Percentiles rank a stretch among this genome's conserved stretches.
Conservation (phyloP, 2,329 filamentous ascomycete species). For the Gremmenia infestans region DNA sequence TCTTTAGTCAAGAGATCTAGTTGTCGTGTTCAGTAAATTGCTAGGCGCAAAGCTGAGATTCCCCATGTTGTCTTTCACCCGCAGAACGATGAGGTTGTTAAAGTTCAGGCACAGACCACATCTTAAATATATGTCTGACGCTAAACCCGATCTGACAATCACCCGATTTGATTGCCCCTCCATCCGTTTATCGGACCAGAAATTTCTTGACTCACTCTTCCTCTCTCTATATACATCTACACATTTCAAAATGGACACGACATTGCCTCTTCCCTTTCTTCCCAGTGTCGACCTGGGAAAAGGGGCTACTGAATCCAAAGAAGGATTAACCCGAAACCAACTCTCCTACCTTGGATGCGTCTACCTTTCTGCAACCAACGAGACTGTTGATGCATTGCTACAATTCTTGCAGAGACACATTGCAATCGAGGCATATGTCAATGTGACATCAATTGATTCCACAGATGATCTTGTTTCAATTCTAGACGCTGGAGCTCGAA, state of each 20-base stretch:
- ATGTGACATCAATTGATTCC: conserved; percentile 65
- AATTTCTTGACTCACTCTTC: conserved; percentile 11
- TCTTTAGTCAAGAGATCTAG: background rate
- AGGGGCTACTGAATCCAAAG: conserved; percentile 43
- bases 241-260: conserved; percentile 52
- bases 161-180: conserved; percentile 15
- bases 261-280: conserved; percentile 58
- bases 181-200: conserved; percentile 14
- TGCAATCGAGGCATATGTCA: conserved; percentile 64
- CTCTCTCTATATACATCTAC: conserved; percentile 6
- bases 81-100: background rate
- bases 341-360: conserved; percentile 54
- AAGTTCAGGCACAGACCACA: background rate
- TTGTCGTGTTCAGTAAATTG: background rate
- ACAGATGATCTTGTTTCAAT: conserved; percentile 72
- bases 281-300: conserved; percentile 51
- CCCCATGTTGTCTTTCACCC: background rate
- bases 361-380: conserved; percentile 47
- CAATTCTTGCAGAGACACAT: conserved; percentile 45
- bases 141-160: background rate
- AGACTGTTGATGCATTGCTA: conserved; percentile 27
- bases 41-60: background rate
- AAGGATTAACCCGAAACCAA: conserved; percentile 52
- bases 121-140: background rate
- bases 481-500: conserved; percentile 78